Evolutionary conservation across 441 rosid genomes (phyloP).

Genomic region (Erodium texanum): DNA sequence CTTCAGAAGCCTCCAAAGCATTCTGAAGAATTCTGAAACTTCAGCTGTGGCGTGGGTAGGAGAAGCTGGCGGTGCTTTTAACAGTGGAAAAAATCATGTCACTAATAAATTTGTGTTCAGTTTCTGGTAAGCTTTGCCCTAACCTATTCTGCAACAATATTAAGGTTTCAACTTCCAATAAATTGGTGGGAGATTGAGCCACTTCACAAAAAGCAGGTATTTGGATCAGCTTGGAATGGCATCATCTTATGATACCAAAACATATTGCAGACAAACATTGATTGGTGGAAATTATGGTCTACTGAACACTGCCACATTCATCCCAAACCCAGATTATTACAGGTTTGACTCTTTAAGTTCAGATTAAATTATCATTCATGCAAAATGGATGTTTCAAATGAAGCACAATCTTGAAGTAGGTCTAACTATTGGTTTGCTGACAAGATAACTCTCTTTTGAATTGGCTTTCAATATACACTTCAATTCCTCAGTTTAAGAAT

Average conservation of each 20-base stretch:
- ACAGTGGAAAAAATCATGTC: conserved; percentile 72
- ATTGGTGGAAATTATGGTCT: conserved; percentile 92
- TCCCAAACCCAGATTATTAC: conserved; percentile 93
- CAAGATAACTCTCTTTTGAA: neutral
- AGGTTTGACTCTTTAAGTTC: conserved; percentile 33
- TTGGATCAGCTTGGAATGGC: conserved; percentile 93
- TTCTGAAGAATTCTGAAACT: conserved; percentile 44
- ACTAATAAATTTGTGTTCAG: conserved; percentile 81
- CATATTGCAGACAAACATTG: conserved; percentile 85
- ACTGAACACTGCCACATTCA: conserved; percentile 59
- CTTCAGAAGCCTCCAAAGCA: conserved; percentile 41
- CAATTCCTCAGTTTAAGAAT: neutral
- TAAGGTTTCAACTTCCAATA: neutral
- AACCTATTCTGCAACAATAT: neutral
- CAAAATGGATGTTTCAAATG: neutral
- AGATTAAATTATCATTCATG: neutral
- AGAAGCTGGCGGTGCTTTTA: conserved; percentile 95
- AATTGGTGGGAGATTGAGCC: neutral
- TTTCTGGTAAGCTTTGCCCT: conserved; percentile 54
- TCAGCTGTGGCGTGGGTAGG: conserved; percentile 83
- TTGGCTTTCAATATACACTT: neutral
- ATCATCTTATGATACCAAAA: conserved; percentile 57
- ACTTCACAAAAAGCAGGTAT: conserved; percentile 43
- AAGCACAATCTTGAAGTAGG: neutral
- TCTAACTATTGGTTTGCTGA: neutral